phyloP scores from a whole-genome alignment of 1,284 basidiomycete genomes.

The Cryptococcus hybrid region DNA sequence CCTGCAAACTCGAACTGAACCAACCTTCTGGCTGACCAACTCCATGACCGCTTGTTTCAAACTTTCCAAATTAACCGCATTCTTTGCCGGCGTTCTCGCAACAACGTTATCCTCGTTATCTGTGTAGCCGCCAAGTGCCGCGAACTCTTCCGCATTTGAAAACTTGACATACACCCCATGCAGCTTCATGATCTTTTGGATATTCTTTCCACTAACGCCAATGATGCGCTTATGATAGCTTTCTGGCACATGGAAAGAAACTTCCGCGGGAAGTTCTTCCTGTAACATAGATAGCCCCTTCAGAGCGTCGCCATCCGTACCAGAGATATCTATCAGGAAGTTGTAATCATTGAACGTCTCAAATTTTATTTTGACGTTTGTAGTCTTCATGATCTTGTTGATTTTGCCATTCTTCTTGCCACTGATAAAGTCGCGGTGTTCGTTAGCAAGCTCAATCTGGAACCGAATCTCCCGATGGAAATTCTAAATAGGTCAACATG shows the following conservation, averaged over 20 bases:
- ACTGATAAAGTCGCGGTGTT: slow-evolving; percentile 97
- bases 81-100: slow-evolving; percentile 96
- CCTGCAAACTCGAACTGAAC: slow-evolving; percentile 7
- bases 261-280: slow-evolving; percentile 97
- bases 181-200: slow-evolving; percentile 99
- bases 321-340: slow-evolving; percentile 92
- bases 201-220: slow-evolving; percentile 96
- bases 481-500: slow-evolving; percentile 46
- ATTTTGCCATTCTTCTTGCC: slow-evolving; percentile 99
- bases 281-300: slow-evolving; percentile 87
- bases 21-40: slow-evolving; percentile 89
- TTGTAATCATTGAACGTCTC: slow-evolving; percentile 98
- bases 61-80: slow-evolving; percentile 91
- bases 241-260: slow-evolving; percentile 98
- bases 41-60: slow-evolving; percentile 97
- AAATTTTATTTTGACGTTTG: slow-evolving; percentile 97
- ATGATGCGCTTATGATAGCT: slow-evolving; percentile 99
- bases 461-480: slow-evolving; percentile 98
- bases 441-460: slow-evolving; percentile 96
- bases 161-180: slow-evolving; percentile 99
- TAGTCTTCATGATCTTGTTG: slow-evolving; percentile 97
- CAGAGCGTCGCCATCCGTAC: slow-evolving; percentile 75
- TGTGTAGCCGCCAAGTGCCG: slow-evolving; percentile 87
- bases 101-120: slow-evolving; percentile 99
- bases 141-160: slow-evolving; percentile 97